Evolutionary conservation across 208 protist species (phyloP).

Genomic region (Crithidia sp.): DNA sequence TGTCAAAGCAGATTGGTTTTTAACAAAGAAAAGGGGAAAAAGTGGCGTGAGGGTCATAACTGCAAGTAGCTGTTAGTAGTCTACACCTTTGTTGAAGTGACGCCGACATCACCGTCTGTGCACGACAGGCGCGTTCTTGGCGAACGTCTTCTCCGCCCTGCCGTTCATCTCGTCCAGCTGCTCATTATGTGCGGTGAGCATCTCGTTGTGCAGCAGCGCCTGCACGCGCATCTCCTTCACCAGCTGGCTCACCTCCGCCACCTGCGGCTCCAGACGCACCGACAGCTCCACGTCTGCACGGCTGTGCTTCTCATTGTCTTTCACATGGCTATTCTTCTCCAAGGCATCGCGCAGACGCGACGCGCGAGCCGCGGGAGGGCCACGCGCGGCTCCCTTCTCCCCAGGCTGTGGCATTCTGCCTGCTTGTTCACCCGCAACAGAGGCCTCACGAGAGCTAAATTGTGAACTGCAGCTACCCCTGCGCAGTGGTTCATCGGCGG

Average conservation of each 20-base stretch:
- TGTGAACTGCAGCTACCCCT: not conserved
- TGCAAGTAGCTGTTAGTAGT: too few species aligned
- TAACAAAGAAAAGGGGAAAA: not conserved
- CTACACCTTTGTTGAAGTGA: not conserved
- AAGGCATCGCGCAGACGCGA: not conserved
- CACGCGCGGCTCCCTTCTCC: not conserved
- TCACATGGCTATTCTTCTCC: not conserved
- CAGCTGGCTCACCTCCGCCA: conserved; percentile 13
- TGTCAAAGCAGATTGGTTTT: too few species aligned
- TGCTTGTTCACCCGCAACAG: too few species aligned
- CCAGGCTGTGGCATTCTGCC: not conserved
- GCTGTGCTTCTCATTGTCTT: not conserved
- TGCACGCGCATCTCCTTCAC: conserved; percentile 24
- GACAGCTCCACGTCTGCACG: not conserved
- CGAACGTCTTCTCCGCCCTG: conserved; percentile 4
- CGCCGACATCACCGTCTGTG: not conserved
- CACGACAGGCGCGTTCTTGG: conserved; percentile 1
- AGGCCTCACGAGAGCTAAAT: too few species aligned
- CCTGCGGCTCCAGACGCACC: not conserved
- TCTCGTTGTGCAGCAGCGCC: conserved; percentile 10
- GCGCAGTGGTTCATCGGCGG: not conserved
- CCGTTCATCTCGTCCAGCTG: conserved; percentile 10
- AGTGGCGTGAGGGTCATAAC: too few species aligned
- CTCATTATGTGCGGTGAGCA: conserved; percentile 17
- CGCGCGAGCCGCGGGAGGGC: not conserved